These are phyloP conservation scores for Chrysophaeum taylorii DNA, from an alignment of 352 stramenopile species.

Conservation along the genomic window DNA sequence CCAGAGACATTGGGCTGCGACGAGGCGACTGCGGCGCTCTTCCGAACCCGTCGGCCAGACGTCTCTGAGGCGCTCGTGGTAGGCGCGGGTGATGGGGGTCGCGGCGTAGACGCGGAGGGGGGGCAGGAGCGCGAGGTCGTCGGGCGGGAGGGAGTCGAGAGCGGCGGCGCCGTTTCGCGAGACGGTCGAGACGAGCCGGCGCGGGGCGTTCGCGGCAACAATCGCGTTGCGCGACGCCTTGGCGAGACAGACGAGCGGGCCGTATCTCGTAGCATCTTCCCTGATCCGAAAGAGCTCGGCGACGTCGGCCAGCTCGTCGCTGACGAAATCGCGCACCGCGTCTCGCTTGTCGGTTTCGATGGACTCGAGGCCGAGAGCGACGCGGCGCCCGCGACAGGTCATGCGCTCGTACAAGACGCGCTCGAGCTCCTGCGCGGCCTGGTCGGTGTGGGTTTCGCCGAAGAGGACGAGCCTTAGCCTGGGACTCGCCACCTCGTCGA, in stretches of 20 bases:
- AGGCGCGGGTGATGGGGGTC: neutral
- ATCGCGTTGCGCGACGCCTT: neutral
- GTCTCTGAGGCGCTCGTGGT: neutral
- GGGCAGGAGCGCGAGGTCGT: neutral
- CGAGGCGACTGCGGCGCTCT: too few relatives aligned
- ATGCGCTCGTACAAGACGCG: neutral
- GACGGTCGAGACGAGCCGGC: neutral
- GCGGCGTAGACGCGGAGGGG: neutral
- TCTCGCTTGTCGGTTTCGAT: neutral
- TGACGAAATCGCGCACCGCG: neutral
- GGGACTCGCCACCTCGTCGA: neutral
- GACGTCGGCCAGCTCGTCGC: neutral
- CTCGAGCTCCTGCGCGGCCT: neutral
- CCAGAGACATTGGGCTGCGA: slow-evolving; percentile 4
- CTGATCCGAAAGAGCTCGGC: neutral
- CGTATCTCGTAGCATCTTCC: neutral
- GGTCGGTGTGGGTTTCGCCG: neutral
- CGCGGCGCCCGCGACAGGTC: neutral
- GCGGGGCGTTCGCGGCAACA: slow-evolving; percentile 1
- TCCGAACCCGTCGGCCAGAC: neutral
- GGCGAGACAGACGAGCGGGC: neutral
- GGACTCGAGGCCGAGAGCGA: neutral
- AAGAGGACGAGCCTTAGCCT: neutral
- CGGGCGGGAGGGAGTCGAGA: neutral
- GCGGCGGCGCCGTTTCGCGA: neutral